Evolutionary conservation across 306 rosid genomes (phyloP), one percentile per base, ranked within the genome.

Genomic region (Lathyrus tuberosus): DNA sequence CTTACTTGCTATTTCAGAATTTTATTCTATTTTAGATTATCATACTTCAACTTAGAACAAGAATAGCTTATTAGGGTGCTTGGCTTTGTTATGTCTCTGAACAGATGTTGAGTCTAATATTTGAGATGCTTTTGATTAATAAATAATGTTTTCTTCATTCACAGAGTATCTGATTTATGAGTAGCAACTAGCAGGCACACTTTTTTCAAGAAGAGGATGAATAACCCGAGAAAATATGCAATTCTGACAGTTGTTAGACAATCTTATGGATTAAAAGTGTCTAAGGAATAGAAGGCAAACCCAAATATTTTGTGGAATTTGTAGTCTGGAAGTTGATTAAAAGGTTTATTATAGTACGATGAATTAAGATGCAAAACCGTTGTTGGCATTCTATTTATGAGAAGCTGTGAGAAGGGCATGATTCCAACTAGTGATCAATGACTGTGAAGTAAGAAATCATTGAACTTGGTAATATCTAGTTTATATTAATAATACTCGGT

Each of bases 281-380:
- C 30, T 52, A 20, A 52, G 12, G 10, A 37, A 57, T 28, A 28
- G 20, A 20, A 28, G 8, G 40, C 10, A 28, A 28, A 57, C 17
- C 40, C 41, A 0, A 3, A 13, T 14, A 24, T 28, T 28, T 30
- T 26, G 38, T 26, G 62, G 38, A 56, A 56, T 5, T 12, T 26
- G 38, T 5, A 24, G 37, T 56, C 62, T 24, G 38, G 61, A 54
- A 54, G n/a, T 54, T 54, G 61, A 54, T 54, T 54, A 8, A 54
- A 24, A 14, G 15, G 16, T 22, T 24, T 12, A n/a, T n/a, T n/a
- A 54, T 12, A 54, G 35, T 24, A 22, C 16, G 15, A 54, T 24
- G 37, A 54, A 6, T 22, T 26, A 56, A 56, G 62, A 11, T 56
- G 38, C 62, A 56, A 56, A 54, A 6, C 10, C 26, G 38, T 5